Evolutionary conservation across 345 rosid species (phyloP), one percentile per base, ranked within the genome.

Genomic region (Viola odorata): DNA sequence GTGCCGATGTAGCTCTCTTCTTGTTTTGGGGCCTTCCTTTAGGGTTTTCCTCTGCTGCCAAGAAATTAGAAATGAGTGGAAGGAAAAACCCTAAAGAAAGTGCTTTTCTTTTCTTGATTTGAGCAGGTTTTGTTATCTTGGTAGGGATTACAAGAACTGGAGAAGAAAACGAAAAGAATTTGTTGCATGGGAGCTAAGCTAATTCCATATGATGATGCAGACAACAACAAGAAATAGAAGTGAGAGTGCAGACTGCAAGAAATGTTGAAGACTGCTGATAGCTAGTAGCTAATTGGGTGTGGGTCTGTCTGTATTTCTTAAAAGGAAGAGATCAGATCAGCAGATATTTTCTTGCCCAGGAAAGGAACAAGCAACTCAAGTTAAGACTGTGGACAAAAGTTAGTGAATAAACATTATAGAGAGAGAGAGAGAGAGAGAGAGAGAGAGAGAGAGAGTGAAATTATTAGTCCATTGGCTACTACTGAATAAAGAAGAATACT

Each of bases 331-430:
- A 82, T 69, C 81, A 73, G 78, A 75, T 70, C 66, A 74, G 64
- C 75, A 67, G 75, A 72, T 23, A 23, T 23, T 73, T 70, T 71
- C 63, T 57, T 75, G 67, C 77, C 75, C 70, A 62, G 75, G 55
- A 55, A 80, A 74, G 75, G 77, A 55, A 62, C 63, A 56, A 65
- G 63, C 78, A 76, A 81, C 86, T 77, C 74, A 68, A 83, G 87
- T 83, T 63, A 65, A 60, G 58, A 76, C 66, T 75, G 80, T 66
- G 50, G 64, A 78, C 70, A 75, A 76, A 56, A 80, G 66, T 49
- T 23, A 66, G 41, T 61, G 55, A 68, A 49, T 45, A 11, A 4
- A 55, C 68, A 53, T 57, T 63, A 53, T 8, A 45, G 70, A 59
- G 63, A 73, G 63, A 73, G 60, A 50, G 38, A 49, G 11, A 14